Evolutionary conservation across 306 rosid species (phyloP).

Genomic region (Ochetophila trinervis): DNA sequence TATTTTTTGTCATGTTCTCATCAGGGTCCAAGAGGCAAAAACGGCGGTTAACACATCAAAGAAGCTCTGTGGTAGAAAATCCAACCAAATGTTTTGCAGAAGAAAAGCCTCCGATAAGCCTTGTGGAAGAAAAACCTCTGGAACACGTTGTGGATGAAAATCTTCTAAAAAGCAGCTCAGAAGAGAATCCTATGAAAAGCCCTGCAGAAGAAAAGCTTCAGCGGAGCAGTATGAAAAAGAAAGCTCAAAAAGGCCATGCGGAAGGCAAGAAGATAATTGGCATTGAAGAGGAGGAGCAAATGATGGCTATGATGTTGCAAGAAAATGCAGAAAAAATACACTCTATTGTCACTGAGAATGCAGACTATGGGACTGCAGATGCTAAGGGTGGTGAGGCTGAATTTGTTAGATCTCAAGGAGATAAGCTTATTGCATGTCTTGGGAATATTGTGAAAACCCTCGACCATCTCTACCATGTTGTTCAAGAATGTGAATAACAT

Average conservation of each 20-base stretch:
- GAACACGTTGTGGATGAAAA: not conserved
- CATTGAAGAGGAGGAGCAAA: slow-evolving; percentile 29
- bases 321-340: slow-evolving; percentile 37
- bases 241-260: not conserved
- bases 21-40: slow-evolving; percentile 26
- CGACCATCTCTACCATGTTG: slow-evolving; percentile 27
- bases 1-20: not conserved
- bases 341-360: slow-evolving; percentile 38
- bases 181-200: slow-evolving; percentile 10
- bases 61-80: slow-evolving; percentile 9
- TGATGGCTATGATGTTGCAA: slow-evolving; percentile 26
- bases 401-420: slow-evolving; percentile 36
- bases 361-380: slow-evolving; percentile 13
- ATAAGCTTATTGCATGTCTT: slow-evolving; percentile 42
- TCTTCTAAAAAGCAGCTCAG: not conserved
- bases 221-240: not conserved
- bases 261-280: slow-evolving; percentile 9
- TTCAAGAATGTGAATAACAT: slow-evolving; percentile 25
- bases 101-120: slow-evolving; percentile 14
- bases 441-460: slow-evolving; percentile 39
- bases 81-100: slow-evolving; percentile 1
- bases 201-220: slow-evolving; percentile 7
- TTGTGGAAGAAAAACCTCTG: slow-evolving; percentile 6
- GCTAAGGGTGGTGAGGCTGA: slow-evolving; percentile 22
- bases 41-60: slow-evolving; percentile 8